Percentiles rank a stretch among this genome's conserved stretches.
Conservation (phyloP, 2,329 filamentous ascomycete genomes). For the Aureobasidium sp. region DNA sequence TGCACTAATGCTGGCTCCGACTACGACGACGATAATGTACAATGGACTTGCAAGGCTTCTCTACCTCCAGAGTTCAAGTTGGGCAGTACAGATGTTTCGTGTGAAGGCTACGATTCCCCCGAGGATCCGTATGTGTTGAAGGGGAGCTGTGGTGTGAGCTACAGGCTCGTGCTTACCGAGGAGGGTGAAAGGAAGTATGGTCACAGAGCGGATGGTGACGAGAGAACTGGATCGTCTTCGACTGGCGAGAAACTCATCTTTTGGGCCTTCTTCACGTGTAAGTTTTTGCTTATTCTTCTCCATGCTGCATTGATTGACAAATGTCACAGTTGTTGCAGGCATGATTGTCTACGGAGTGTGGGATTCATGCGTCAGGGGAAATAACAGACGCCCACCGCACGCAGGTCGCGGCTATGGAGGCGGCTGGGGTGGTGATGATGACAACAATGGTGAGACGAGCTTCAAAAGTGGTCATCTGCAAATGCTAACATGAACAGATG, state of each 20-base stretch:
- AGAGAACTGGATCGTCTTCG: not conserved
- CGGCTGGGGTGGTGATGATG: conserved; percentile 36
- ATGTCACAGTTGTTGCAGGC: conserved; percentile 20
- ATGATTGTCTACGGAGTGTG: conserved; percentile 26
- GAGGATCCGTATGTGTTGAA: conserved; percentile 82
- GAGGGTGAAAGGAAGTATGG: conserved; percentile 66
- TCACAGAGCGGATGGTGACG: conserved; percentile 22
- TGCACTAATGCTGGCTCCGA: conserved; percentile 79
- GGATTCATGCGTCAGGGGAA: conserved; percentile 16
- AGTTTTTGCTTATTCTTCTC: conserved; percentile 7
- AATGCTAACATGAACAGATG: conserved; percentile 29
- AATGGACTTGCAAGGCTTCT: conserved; percentile 78
- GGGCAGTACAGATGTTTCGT: conserved; percentile 80
- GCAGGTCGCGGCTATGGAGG: conserved; percentile 33
- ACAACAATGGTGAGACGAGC: conserved; percentile 29
- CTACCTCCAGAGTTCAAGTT: conserved; percentile 61
- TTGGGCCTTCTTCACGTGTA: conserved; percentile 50
- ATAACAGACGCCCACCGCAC: conserved; percentile 16
- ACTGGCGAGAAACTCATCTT: conserved; percentile 41
- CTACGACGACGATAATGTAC: conserved; percentile 71
- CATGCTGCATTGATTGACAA: not conserved
- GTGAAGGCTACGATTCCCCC: conserved; percentile 72
- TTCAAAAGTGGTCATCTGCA: not conserved
- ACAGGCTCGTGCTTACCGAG: conserved; percentile 69
- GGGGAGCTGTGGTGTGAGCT: conserved; percentile 89